Evolutionary conservation across 345 rosid genomes (phyloP), one percentile per base, ranked within the genome.

Genomic region (Hibiscus tridactylites): DNA sequence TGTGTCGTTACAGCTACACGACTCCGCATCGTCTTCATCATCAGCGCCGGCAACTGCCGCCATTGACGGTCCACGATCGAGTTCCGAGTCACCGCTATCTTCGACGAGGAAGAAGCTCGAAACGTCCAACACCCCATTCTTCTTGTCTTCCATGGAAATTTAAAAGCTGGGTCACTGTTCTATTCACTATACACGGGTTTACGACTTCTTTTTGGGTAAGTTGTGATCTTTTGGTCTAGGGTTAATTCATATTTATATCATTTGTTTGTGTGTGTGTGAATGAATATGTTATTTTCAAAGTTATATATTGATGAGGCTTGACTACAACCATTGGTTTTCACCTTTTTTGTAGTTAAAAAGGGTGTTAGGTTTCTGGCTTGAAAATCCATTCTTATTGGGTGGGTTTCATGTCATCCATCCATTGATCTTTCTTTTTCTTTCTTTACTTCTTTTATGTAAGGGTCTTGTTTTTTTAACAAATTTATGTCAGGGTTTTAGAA

Each of bases 31-130:
- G 61, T 82, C 87, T 49, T 71, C 78, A 1, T 33, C 65, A 3
- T 0, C 49, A 69, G 9, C 78, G 0, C 19, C 59, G 7, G 2
- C 49, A 70, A 15, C 62, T n/a, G 9, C 19, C 2, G 21, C 56
- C 8, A 50, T 37, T 19, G 52, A 6, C 6, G 19, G 13, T 10
- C 58, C 79, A 59, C 54, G 33, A 39, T 83, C 85, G 6, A 47
- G 66, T 74, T 83, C 88, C 0, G 91, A 85, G 68, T 88, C 92
- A 62, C 82, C 92, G 1, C 76, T 78, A 8, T 79, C 88, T 75
- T 88, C 92, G 0, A 78, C 59, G 0, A 84, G 82, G 72, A 84
- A 75, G 77, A 78, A 83, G n/a, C 81, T 73, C 33, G 88, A 82
- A 11, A 83, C 46, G 11, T 84, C 92, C 70, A 71, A 28, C 1